A percentile compares a stretch with the other conserved stretches of the same genome.
These are phyloP conservation scores for Pseudocercospora musae DNA, from an alignment of 2,329 filamentous ascomycete species.

Conservation along the genomic window DNA sequence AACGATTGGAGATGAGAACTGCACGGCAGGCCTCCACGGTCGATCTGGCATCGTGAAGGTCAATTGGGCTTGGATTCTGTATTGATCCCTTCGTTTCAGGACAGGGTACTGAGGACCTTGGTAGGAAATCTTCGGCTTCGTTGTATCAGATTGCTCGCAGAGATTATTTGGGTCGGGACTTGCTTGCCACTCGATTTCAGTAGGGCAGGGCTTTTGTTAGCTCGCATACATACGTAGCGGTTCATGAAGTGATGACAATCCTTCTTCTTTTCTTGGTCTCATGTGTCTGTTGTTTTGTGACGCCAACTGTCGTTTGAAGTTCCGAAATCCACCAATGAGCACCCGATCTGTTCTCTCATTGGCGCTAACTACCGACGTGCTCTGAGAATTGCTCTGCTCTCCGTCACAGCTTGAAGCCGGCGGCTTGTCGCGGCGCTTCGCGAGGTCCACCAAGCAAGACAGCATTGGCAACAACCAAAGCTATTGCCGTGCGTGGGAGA, in stretches of 20 bases:
- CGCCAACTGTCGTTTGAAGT: neutral
- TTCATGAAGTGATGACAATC: neutral
- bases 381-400: neutral
- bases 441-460: neutral
- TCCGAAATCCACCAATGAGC: neutral
- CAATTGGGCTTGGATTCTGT: neutral
- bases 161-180: neutral
- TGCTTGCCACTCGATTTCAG: neutral
- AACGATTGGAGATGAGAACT: neutral
- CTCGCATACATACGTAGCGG: neutral
- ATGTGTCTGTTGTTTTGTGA: neutral
- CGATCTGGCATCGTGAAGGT: neutral
- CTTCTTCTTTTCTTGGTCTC: neutral
- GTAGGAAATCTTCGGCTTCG: neutral
- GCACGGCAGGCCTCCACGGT: neutral
- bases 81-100: neutral
- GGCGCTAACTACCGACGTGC: neutral
- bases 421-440: slow-evolving; percentile 3
- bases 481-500: neutral
- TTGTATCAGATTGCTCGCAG: neutral
- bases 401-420: neutral
- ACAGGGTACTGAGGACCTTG: neutral
- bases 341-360: neutral
- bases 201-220: neutral
- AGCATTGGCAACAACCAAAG: neutral